phyloP scores from a whole-genome alignment of 2,329 filamentous ascomycete genomes.

The Paracorniculantispora psalliotae region DNA sequence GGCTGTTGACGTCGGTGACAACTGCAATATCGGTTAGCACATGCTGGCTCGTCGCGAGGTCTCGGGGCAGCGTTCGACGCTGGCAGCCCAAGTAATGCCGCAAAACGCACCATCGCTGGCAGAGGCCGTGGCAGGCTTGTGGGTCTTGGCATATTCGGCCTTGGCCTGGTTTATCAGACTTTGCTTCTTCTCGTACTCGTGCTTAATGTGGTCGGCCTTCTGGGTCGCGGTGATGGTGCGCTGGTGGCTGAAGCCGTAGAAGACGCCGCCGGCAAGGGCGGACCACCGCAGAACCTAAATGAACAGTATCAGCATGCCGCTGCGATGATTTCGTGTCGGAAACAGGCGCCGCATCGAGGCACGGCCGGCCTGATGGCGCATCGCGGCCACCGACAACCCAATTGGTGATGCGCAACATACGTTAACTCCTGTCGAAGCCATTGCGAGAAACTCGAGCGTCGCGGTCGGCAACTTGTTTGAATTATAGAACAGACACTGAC shows the following conservation, averaged over 20 bases:
- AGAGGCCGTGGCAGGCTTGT: constrained; percentile 47
- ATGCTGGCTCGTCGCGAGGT: not conserved
- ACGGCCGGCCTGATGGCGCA: not conserved
- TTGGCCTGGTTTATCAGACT: constrained; percentile 90
- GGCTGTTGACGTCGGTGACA: constrained; percentile 64
- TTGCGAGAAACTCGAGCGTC: constrained; percentile 43
- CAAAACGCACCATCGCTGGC: constrained; percentile 28
- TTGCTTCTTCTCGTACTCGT: constrained; percentile 87
- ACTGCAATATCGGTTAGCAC: constrained; percentile 24
- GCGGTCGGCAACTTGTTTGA: constrained; percentile 32
- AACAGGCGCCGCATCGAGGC: not conserved
- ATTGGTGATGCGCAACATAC: constrained; percentile 39
- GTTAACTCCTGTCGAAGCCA: constrained; percentile 67
- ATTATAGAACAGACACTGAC: constrained; percentile 3
- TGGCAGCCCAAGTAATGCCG: constrained; percentile 15
- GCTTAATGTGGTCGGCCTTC: constrained; percentile 64
- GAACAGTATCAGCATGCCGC: constrained; percentile 24
- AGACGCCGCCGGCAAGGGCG: constrained; percentile 82
- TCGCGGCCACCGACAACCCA: not conserved
- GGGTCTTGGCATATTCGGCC: constrained; percentile 76
- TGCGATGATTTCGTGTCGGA: not conserved
- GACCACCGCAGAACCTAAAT: constrained; percentile 92
- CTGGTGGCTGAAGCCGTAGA: constrained; percentile 97
- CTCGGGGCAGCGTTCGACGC: not conserved
- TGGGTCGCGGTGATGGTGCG: constrained; percentile 68